Conservation (phyloP, 352 stramenopile species). For the Pythium monospermum region DNA sequence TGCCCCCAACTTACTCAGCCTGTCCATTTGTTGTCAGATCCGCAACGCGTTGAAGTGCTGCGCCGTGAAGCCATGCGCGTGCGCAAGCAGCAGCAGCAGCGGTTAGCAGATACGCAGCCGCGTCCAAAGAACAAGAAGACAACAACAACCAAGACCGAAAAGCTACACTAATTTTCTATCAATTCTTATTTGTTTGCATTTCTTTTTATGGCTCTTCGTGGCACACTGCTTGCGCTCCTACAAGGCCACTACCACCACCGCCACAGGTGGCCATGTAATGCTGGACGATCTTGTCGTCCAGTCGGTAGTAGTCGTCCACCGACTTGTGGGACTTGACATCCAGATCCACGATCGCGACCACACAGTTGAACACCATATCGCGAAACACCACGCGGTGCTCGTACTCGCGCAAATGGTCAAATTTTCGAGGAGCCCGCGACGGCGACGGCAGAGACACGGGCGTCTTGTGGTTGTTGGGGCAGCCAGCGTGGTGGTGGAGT, state of each 20-base stretch:
- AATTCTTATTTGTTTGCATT: no score
- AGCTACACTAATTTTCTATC: not conserved
- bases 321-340: conserved; percentile 88
- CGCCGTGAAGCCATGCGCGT: conserved; percentile 52
- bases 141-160: conserved; percentile 4
- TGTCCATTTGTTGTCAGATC: conserved; percentile 29
- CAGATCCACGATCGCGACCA: conserved; percentile 80
- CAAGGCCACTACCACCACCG: conserved; percentile 13
- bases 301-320: conserved; percentile 70
- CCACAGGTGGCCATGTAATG: conserved; percentile 49
- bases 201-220: conserved; percentile 36
- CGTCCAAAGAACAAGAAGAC: conserved; percentile 9
- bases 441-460: not conserved
- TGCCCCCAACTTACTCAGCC: no score
- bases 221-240: conserved; percentile 24
- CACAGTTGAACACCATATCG: conserved; percentile 68
- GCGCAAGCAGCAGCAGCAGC: conserved; percentile 47
- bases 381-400: conserved; percentile 58
- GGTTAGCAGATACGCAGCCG: conserved; percentile 27
- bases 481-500: conserved; percentile 7
- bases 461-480: conserved; percentile 9
- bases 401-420: conserved; percentile 66
- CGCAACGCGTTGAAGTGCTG: conserved; percentile 45
- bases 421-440: conserved; percentile 30
- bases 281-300: conserved; percentile 75